phyloP scores from a whole-genome alignment of 305 asterid species.

The Rubia tinctorum region DNA sequence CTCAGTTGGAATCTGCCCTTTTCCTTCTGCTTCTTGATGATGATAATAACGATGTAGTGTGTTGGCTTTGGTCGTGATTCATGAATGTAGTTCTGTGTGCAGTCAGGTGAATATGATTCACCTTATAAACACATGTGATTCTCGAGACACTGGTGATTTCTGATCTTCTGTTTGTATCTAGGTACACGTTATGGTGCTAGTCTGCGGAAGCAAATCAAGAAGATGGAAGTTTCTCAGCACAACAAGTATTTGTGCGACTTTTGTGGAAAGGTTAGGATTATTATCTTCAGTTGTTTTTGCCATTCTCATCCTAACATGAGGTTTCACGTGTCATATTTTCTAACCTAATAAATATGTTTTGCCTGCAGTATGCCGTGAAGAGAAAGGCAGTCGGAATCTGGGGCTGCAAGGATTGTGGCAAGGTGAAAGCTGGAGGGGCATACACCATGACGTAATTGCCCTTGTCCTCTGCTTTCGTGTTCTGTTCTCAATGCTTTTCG shows the following conservation, averaged over 20 bases:
- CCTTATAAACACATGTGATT: background rate
- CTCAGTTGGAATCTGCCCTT: background rate
- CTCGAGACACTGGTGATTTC: background rate
- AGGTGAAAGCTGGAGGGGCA: slow-evolving; percentile 90
- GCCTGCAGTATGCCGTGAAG: slow-evolving; percentile 70
- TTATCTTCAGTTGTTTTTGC: background rate
- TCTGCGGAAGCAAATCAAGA: slow-evolving; percentile 86
- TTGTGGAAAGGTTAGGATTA: slow-evolving; percentile 65
- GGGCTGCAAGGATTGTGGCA: slow-evolving; percentile 94
- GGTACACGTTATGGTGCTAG: slow-evolving; percentile 91
- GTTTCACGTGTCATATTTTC: background rate
- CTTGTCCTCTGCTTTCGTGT: background rate
- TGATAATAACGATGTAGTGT: background rate
- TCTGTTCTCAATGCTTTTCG: background rate
- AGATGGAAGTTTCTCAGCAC: slow-evolving; percentile 91
- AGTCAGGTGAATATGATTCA: background rate
- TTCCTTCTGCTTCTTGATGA: background rate
- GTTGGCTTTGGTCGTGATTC: background rate
- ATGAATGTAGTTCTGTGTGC: background rate
- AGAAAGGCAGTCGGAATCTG: slow-evolving; percentile 86
- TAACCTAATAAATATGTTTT: background rate
- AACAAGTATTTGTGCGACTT: slow-evolving; percentile 85
- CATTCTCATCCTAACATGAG: background rate
- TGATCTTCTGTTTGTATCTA: slow-evolving; percentile 17
- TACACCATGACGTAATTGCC: slow-evolving; percentile 66